phyloP scores from a whole-genome alignment of 306 rosid genomes.

The Acacia crassicarpa region DNA sequence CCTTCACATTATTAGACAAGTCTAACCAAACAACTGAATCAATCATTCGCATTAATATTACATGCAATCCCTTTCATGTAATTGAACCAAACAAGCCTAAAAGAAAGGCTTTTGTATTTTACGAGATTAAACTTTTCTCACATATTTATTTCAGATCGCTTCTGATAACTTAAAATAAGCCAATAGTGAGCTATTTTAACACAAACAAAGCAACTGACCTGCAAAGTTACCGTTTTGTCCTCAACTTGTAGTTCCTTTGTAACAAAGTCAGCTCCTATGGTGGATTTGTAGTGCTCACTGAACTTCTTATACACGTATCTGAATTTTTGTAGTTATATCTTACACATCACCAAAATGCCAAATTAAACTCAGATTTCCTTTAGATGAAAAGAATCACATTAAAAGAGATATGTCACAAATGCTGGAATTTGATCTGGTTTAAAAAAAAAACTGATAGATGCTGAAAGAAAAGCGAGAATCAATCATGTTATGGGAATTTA shows the following conservation, averaged over 20 bases:
- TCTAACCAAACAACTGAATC: too few species aligned
- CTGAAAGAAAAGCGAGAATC: background rate
- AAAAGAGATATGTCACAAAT: too few species aligned
- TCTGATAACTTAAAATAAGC: too few species aligned
- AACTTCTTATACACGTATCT: conserved; percentile 81
- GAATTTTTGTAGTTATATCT: background rate
- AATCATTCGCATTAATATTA: too few species aligned
- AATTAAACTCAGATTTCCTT: background rate
- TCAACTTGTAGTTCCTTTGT: conserved; percentile 86
- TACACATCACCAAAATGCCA: background rate
- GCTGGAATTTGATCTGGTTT: too few species aligned
- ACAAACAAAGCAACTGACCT: conserved; percentile 45
- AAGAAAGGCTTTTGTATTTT: too few species aligned
- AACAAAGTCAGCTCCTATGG: conserved; percentile 96
- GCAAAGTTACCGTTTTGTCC: conserved; percentile 76
- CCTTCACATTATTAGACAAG: too few species aligned
- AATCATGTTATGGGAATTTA: background rate
- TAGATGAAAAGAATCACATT: background rate
- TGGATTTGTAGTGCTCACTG: conserved; percentile 76
- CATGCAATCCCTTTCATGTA: too few species aligned
- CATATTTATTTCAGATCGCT: too few species aligned
- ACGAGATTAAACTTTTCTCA: too few species aligned
- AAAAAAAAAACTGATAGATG: background rate
- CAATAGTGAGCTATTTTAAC: background rate
- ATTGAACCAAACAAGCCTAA: too few species aligned